Evolutionary conservation across 2,329 filamentous ascomycete genomes (phyloP).

Genomic region (Fusarium caatingaense): DNA sequence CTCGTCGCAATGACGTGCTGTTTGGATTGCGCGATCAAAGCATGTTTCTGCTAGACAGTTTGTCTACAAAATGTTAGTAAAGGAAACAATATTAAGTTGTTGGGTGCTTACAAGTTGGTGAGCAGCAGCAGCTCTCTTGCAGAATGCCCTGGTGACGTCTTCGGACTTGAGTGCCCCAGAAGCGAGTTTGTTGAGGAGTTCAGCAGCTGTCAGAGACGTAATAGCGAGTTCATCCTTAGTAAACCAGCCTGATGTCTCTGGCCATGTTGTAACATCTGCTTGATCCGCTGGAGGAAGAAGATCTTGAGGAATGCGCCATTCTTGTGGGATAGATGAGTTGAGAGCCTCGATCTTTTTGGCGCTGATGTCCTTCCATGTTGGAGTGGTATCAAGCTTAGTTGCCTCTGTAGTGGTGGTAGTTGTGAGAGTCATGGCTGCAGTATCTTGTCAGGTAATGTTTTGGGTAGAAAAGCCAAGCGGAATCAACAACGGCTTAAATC

Average conservation of each 20-base stretch:
- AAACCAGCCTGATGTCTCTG: constrained; percentile 69
- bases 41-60: constrained; percentile 66
- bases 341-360: constrained; percentile 35
- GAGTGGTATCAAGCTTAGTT: constrained; percentile 19
- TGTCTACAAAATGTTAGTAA: constrained; percentile 44
- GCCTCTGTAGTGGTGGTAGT: constrained; percentile 16
- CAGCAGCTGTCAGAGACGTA: constrained; percentile 57
- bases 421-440: constrained; percentile 20
- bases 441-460: not conserved
- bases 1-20: constrained; percentile 62
- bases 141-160: constrained; percentile 62
- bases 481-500: constrained; percentile 18
- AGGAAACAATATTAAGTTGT: rapidly evolving
- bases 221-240: constrained; percentile 60
- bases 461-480: constrained; percentile 7
- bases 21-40: constrained; percentile 63
- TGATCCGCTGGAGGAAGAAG: constrained; percentile 62
- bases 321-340: constrained; percentile 62
- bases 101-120: constrained; percentile 58
- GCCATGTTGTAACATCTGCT: constrained; percentile 67
- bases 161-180: constrained; percentile 53
- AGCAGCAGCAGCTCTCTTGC: constrained; percentile 64
- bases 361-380: constrained; percentile 32
- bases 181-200: constrained; percentile 51
- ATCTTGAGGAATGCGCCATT: constrained; percentile 66